Evolutionary conservation across 2,329 filamentous ascomycete species (phyloP).

Genomic region (Exophiala xenobiotica): DNA sequence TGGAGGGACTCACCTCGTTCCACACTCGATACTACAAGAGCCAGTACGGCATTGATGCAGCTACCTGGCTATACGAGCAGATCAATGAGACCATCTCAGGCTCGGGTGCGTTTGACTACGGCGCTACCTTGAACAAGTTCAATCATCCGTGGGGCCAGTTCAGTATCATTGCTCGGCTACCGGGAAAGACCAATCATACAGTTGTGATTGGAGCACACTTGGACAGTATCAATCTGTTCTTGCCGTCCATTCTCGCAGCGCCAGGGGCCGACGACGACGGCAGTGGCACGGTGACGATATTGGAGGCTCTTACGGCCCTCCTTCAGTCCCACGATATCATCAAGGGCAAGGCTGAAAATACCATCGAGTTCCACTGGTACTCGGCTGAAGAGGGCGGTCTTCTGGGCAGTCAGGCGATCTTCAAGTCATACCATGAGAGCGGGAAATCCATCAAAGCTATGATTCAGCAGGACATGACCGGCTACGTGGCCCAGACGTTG

Average conservation of each 20-base stretch:
- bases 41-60: conserved; percentile 72
- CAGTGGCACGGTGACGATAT: conserved; percentile 87
- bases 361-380: conserved; percentile 96
- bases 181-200: conserved; percentile 79
- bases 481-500: conserved; percentile 77
- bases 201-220: conserved; percentile 89
- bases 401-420: conserved; percentile 86
- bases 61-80: conserved; percentile 77
- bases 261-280: conserved; percentile 96
- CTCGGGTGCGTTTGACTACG: conserved; percentile 66
- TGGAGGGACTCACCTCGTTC: conserved; percentile 66
- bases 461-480: conserved; percentile 98
- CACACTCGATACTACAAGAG: conserved; percentile 61
- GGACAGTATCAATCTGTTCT: conserved; percentile 90
- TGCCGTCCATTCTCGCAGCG: conserved; percentile 78
- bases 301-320: conserved; percentile 83
- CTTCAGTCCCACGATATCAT: conserved; percentile 70
- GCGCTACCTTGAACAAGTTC: conserved; percentile 71
- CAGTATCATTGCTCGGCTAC: conserved; percentile 87
- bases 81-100: conserved; percentile 70
- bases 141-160: conserved; percentile 83
- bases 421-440: conserved; percentile 72
- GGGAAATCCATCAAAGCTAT: conserved; percentile 83
- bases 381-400: conserved; percentile 85
- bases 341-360: conserved; percentile 73